These are phyloP conservation scores for Boletus vermiculosoides DNA, from an alignment of 768 basidiomycete species.

Conservation along the genomic window DNA sequence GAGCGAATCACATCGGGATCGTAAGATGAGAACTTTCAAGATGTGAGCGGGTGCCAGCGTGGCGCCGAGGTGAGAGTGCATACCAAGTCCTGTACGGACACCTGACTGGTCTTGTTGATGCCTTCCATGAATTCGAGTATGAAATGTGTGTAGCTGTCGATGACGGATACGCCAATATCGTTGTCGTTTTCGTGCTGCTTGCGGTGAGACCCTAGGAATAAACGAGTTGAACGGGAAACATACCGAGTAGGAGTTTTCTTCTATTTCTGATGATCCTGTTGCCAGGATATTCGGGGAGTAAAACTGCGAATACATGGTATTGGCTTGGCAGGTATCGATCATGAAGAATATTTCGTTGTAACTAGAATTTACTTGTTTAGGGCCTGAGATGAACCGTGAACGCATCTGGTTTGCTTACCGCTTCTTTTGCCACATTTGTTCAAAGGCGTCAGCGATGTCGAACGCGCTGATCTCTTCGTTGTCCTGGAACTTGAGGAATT, in stretches of 20 bases:
- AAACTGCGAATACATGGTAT: slow-evolving; percentile 90
- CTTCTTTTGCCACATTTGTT: slow-evolving; percentile 98
- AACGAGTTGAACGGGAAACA: slow-evolving; percentile 23
- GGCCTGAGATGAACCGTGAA: background rate
- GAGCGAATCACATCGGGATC: slow-evolving; percentile 75
- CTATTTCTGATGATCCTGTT: slow-evolving; percentile 80
- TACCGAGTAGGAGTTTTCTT: slow-evolving; percentile 93
- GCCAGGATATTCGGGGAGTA: slow-evolving; percentile 93
- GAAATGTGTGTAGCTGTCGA: slow-evolving; percentile 93
- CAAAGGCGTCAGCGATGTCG: slow-evolving; percentile 97
- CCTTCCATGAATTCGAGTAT: slow-evolving; percentile 88
- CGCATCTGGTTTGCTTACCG: slow-evolving; percentile 46
- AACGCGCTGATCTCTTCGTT: slow-evolving; percentile 97
- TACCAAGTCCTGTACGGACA: slow-evolving; percentile 80
- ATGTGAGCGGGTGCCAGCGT: slow-evolving; percentile 7
- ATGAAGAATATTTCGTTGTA: slow-evolving; percentile 98
- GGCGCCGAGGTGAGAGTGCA: slow-evolving; percentile 27
- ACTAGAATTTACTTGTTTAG: slow-evolving; percentile 35
- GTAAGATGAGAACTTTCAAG: slow-evolving; percentile 74
- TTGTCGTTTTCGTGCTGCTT: slow-evolving; percentile 85
- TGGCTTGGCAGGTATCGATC: slow-evolving; percentile 98
- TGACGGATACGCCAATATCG: slow-evolving; percentile 94
- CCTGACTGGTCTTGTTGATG: slow-evolving; percentile 85
- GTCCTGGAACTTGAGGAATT: slow-evolving; percentile 99
- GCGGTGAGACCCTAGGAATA: background rate